Percentiles rank a stretch among this genome's conserved stretches.
These are phyloP conservation scores for Termitomyces sp. DNA, from an alignment of 768 basidiomycete genomes.

Conservation along the genomic window DNA sequence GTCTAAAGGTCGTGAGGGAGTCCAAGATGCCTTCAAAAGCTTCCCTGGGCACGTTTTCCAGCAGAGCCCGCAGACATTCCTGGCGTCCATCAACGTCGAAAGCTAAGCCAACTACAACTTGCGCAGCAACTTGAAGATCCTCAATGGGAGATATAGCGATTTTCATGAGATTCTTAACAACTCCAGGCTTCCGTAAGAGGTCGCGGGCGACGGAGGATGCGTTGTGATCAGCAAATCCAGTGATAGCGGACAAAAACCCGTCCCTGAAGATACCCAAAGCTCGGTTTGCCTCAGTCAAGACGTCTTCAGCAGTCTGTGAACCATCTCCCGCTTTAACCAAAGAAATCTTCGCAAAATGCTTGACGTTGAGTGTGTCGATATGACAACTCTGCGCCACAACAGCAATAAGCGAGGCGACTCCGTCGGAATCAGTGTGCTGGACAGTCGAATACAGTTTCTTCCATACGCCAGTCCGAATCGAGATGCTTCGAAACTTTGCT, in stretches of 20 bases:
- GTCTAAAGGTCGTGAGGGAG: constrained; percentile 64
- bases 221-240: constrained; percentile 60
- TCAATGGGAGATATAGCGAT: constrained; percentile 83
- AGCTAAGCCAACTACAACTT: constrained; percentile 76
- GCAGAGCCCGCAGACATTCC: constrained; percentile 80
- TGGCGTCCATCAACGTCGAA: constrained; percentile 87
- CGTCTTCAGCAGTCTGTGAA: constrained; percentile 17
- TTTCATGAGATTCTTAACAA: constrained; percentile 54
- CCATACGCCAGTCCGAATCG: constrained; percentile 65
- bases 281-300: constrained; percentile 56
- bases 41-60: constrained; percentile 59
- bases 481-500: constrained; percentile 26
- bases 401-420: constrained; percentile 51
- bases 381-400: constrained; percentile 59
- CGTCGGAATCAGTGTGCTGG: constrained; percentile 52
- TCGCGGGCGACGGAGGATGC: constrained; percentile 44
- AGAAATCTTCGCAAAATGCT: constrained; percentile 40
- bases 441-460: constrained; percentile 55
- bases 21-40: constrained; percentile 66
- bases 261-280: constrained; percentile 52
- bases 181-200: constrained; percentile 50
- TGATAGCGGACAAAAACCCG: constrained; percentile 59
- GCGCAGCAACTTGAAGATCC: constrained; percentile 67
- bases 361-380: constrained; percentile 54
- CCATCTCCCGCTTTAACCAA: constrained; percentile 20